Base-by-base conservation (phyloP, 129 eudicot species). In the Chrysanthemum makinoi region DNA sequence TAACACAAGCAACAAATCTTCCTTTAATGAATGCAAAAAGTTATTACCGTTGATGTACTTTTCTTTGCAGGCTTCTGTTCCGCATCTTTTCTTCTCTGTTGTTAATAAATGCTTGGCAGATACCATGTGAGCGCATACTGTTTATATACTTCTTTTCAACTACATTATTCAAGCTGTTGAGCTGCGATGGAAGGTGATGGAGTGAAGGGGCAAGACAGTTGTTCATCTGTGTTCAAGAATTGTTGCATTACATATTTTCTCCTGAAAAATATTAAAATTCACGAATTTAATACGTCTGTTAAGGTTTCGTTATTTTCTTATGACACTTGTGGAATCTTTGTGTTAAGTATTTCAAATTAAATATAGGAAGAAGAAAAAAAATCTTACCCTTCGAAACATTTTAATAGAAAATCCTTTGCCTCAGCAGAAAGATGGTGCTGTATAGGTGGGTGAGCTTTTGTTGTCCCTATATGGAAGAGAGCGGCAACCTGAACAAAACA, bases 381-480 rank as follows among this genome's bases (percentile, higher is more conserved):
- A 15, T 69, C 84, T 26, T 95, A 95, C 99, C 86, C 88, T 75
- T 95, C 97, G 77, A 95, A 81, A 72, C 99, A 95, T 80, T 88
- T 95, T 75, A 84, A 75, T 69, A 95, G 67, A 80, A 95, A 95
- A 65, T 95, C 99, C 75, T 95, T 88, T 66, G 97, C 99, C 70
- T 88, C 96, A 13, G 77, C 77, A 50, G 99, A 90, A 75, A 95
- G 96, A 82, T 95, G 97, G 46, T 90, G 97, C 8, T 97, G 99
- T 53, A 90, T 95, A 33, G 99, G 99, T 63, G 99, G 99, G 78
- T 86, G 99, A 81, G 91, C 86, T 88, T 95, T 90, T 39, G 99
- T 90, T 72, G 94, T 90, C 74, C 99, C 99, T 59, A 95, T 91
- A 70, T 95, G 90, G 64, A 87, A 95, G 47, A 95, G 96, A 52